Percentiles rank a stretch among this genome's conserved stretches.
Conservation (phyloP, 192 early-diverging fungal genomes). For the Polychytrium aggregatum region DNA sequence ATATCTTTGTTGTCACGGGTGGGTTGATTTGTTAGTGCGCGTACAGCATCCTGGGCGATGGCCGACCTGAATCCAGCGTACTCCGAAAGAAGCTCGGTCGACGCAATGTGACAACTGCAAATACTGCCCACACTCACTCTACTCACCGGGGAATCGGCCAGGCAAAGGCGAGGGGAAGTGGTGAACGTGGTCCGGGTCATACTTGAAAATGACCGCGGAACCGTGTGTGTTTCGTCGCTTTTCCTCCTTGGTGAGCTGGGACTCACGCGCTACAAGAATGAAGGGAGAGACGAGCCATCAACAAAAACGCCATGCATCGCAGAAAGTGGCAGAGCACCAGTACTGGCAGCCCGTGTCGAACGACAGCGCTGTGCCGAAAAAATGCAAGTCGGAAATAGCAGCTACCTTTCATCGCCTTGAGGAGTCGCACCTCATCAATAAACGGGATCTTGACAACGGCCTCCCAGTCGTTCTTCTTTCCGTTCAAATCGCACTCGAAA, state of each 20-base stretch:
- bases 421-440: conserved; percentile 74
- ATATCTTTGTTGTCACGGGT: no score
- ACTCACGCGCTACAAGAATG: conserved; percentile 34
- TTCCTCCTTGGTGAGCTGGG: conserved; percentile 61
- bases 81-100: no score
- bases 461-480: conserved; percentile 88
- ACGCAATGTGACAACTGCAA: no score
- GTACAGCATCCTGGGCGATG: no score
- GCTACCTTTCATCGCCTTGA: conserved; percentile 52
- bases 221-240: conserved; percentile 61
- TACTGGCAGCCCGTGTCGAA: no score
- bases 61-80: no score
- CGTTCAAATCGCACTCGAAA: conserved; percentile 87
- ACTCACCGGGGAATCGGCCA: conserved; percentile 15
- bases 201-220: conserved; percentile 49
- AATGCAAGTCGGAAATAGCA: no score
- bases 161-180: conserved; percentile 20
- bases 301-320: no score
- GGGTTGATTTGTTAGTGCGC: no score
- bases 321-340: no score
- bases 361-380: no score
- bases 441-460: conserved; percentile 90
- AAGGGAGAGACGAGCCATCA: neutral
- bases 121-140: conserved; percentile 7
- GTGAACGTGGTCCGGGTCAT: conserved; percentile 20